Percentiles rank a stretch among this genome's conserved stretches.
Evolutionary conservation across 169 alveolate species (phyloP).

Genomic region (Plasmodium berghei): DNA sequence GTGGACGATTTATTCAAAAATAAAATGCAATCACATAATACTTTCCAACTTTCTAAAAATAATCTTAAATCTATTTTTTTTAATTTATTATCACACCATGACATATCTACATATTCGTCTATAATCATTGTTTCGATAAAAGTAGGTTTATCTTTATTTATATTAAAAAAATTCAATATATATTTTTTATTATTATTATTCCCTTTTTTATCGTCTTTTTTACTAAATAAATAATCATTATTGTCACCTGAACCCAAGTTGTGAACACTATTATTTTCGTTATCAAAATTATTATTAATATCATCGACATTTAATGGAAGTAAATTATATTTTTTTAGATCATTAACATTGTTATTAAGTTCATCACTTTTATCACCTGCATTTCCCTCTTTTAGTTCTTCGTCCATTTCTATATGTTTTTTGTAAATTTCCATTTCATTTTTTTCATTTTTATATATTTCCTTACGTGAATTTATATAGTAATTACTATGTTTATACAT

Average conservation of each 20-base stretch:
- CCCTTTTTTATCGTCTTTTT: neutral
- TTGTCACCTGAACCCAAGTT: neutral
- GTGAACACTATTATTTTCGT: neutral
- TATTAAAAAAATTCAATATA: neutral
- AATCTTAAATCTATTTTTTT: conserved; percentile 39
- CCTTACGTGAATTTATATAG: neutral
- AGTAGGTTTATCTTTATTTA: neutral
- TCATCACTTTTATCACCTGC: neutral
- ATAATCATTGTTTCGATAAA: conserved; percentile 32
- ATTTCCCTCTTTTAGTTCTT: neutral
- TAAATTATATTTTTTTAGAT: neutral
- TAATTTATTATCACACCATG: conserved; percentile 58
- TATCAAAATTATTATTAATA: neutral
- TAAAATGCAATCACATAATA: conserved; percentile 48
- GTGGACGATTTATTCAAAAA: conserved; percentile 65
- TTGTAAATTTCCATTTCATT: neutral
- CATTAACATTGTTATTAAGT: neutral
- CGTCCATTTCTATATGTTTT: neutral
- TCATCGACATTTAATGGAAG: neutral
- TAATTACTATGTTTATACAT: conserved; percentile 29
- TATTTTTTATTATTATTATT: neutral
- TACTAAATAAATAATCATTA: too few relatives aligned
- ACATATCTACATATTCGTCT: conserved; percentile 65
- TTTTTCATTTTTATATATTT: neutral
- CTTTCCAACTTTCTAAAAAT: conserved; percentile 73